Evolutionary conservation across 352 stramenopile genomes (phyloP), one percentile per base, ranked within the genome.

Genomic region (Globisporangium okanoganense): DNA sequence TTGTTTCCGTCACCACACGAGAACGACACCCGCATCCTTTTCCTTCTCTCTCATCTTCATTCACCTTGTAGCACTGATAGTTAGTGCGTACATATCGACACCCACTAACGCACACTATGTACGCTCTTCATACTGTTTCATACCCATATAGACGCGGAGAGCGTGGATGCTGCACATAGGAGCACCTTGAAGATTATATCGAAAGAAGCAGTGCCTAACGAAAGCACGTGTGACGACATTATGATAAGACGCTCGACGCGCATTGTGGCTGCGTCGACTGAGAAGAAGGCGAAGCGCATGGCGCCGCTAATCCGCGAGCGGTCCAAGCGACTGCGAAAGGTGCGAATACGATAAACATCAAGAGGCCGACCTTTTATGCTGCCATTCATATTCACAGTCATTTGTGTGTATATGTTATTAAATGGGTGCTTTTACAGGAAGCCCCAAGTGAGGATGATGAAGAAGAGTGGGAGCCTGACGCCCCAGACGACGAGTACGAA

Each of bases 241-340:
- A 54, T 24, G 49, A 92, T 88, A 80, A 74, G 83, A 20, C 72
- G 83, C n/a, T 92, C 83, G 27, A 75, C 77, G 50, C 78, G 83
- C 27, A 69, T 92, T 24, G 77, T 78, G 29, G 75, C 69, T 4
- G 76, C 64, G n/a, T 68, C 70, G 13, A 73, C 65, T 14, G 67
- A 75, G 36, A 79, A 82, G 40, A 71, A 73, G 20, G 65, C 67
- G 40, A 70, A 65, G 45, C 79, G 82, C 50, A 90, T 92, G 77
- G 77, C 83, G 47, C 75, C 75, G 70, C 58, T 83, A 33, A 82
- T 92, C 54, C 65, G 69, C 31, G 63, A 65, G 25, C 69, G 67
- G 22, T 54, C 63, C n/a, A 67, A 70, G 49, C 64, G 66, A 20
- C 47, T 70, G 24, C 62, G 62, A 16, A 65, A 67, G 59, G 70